Base-by-base conservation (phyloP, 495 filamentous ascomycete species). In the Penicilliopsis zonata region DNA sequence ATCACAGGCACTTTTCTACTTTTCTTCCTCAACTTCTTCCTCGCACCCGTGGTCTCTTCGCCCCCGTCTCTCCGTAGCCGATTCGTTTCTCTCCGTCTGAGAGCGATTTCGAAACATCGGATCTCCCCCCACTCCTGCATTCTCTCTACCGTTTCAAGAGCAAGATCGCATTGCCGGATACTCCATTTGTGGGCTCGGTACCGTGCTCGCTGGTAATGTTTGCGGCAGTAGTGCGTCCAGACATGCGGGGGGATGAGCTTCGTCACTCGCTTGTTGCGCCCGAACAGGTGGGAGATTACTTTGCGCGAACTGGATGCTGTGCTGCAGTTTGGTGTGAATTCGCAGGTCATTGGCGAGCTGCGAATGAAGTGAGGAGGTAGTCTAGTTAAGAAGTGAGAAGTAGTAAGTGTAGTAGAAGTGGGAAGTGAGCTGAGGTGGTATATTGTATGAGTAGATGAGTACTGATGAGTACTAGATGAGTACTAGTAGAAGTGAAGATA, bases 211-310 rank as follows among this genome's bases (percentile, higher is more conserved):
- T 94, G 86, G 53, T 93, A 94, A 44, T 88, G 80, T 45, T 87
- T 90, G 1, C 86, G 70, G 46, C 86, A 93, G 44, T 69, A 76
- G 28, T 75, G 65, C 0, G 79, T 65, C 81, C 80, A 88, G 10
- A 80, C 60, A 1, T 66, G 35, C 0, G 61, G 40, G 0, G 82
- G 80, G 25, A 94, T 77, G 3, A 57, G 53, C 10, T 75, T 69
- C 0, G 86, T 92, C 24, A 69, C 72, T 1, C 59, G 55, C 53
- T 94, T 93, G 63, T 94, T 93, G 9, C 86, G 70, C n/a, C 86
- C 86, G 44, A 93, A 90, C 37, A 87, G 65, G 40, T 94, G 82
- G 0, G 81, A 86, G 18, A 92, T 74, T 5, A 79, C 68, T 48
- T 94, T 93, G 20, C 86, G 72, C 26, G 25, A 31, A 28, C 35